phyloP scores from a whole-genome alignment of 768 basidiomycete species.

The Leccinum uliginosum region DNA sequence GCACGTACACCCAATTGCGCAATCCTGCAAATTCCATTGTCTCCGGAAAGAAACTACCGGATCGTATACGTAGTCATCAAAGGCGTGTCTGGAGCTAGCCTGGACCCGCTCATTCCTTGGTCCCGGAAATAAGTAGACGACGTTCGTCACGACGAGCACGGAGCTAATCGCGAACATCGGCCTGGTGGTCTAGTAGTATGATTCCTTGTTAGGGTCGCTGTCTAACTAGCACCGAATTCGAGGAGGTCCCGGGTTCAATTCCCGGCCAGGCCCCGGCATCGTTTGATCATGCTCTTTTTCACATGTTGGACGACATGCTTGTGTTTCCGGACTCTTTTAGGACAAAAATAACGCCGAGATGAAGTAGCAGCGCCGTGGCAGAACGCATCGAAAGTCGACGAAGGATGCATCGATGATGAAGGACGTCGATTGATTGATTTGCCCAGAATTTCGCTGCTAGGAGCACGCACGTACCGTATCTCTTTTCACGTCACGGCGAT shows the following conservation, averaged over 20 bases:
- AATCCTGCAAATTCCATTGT: background rate
- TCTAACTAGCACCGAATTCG: constrained; percentile 22
- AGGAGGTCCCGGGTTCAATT: constrained; percentile 90
- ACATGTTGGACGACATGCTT: background rate
- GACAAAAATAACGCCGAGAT: constrained; percentile 30
- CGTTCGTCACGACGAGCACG: background rate
- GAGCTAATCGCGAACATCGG: constrained; percentile 17
- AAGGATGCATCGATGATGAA: constrained; percentile 7
- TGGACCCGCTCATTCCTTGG: background rate
- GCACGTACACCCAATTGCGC: background rate
- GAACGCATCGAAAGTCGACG: constrained; percentile 11
- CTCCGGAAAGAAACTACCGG: background rate
- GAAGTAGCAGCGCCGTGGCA: constrained; percentile 20
- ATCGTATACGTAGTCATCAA: background rate
- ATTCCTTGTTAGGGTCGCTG: constrained; percentile 54
- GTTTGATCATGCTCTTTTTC: constrained; percentile 9
- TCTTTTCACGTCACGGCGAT: constrained; percentile 39
- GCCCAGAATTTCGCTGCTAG: constrained; percentile 3
- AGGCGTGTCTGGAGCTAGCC: background rate
- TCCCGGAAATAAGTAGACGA: background rate
- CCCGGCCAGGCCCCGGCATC: constrained; percentile 59
- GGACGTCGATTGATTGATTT: constrained; percentile 25
- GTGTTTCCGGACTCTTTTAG: constrained; percentile 9
- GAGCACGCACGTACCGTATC: constrained; percentile 28
- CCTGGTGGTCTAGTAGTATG: constrained; percentile 65